These are phyloP conservation scores for Blastobotrys illinoisensis DNA, from an alignment of 1,139 yeast genomes.

Conservation along the genomic window DNA sequence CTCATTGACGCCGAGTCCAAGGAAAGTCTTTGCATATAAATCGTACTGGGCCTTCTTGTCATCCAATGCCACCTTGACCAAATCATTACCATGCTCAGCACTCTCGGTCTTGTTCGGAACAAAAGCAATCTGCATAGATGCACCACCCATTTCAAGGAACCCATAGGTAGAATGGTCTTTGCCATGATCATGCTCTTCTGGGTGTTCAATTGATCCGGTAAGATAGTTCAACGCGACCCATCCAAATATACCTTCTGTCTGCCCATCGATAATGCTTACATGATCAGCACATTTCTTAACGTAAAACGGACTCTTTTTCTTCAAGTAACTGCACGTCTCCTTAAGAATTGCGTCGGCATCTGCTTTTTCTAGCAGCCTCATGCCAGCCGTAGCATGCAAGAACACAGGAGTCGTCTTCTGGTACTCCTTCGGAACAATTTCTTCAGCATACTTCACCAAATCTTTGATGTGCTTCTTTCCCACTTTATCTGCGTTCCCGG, in stretches of 20 bases:
- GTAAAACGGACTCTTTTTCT: constrained; percentile 49
- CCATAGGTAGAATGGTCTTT: constrained; percentile 61
- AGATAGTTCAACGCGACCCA: constrained; percentile 76
- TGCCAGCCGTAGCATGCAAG: constrained; percentile 76
- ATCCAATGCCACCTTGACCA: constrained; percentile 46
- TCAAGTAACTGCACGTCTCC: constrained; percentile 52
- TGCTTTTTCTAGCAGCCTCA: constrained; percentile 56
- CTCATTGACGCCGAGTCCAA: constrained; percentile 73
- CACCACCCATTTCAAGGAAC: constrained; percentile 82
- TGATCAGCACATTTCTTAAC: constrained; percentile 49
- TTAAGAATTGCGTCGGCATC: constrained; percentile 49
- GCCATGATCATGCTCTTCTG: constrained; percentile 46
- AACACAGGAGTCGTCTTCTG: constrained; percentile 71
- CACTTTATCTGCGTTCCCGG: constrained; percentile 43
- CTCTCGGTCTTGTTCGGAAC: constrained; percentile 59
- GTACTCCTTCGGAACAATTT: constrained; percentile 59
- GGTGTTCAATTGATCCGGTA: constrained; percentile 51
- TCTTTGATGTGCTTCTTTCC: constrained; percentile 54
- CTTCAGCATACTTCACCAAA: constrained; percentile 48
- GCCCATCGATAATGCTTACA: constrained; percentile 67
- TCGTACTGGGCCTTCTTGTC: constrained; percentile 35
- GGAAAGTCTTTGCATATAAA: constrained; percentile 59
- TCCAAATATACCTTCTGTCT: constrained; percentile 73
- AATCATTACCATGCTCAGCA: constrained; percentile 48
- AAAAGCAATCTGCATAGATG: constrained; percentile 78